Percentiles rank a stretch among this genome's conserved stretches.
Evolutionary conservation across 164 flowering plant genomes (phyloP).

Genomic region (Dillenia suffruticosa): DNA sequence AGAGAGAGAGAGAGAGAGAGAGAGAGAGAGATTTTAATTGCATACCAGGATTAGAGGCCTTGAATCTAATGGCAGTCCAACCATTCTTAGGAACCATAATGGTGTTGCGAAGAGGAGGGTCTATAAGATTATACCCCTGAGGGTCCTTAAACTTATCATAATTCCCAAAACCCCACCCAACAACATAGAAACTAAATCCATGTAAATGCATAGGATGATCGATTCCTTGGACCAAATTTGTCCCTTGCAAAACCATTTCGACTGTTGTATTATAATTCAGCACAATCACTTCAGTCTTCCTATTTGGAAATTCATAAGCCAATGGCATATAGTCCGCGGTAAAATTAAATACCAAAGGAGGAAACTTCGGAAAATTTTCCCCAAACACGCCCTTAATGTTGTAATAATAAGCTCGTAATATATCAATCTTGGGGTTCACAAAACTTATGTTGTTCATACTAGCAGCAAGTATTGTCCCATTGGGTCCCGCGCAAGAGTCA

Average conservation of each 20-base stretch:
- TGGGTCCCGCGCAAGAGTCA: constrained; percentile 29
- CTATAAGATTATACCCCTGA: constrained; percentile 42
- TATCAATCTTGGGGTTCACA: constrained; percentile 24
- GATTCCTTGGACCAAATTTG: constrained; percentile 23
- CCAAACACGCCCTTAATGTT: constrained; percentile 28
- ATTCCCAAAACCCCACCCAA: constrained; percentile 59
- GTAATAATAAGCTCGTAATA: constrained; percentile 45
- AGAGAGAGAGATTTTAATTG: not conserved
- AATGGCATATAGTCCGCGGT: constrained; percentile 26
- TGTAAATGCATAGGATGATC: constrained; percentile 65
- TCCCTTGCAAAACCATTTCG: constrained; percentile 49
- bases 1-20: not conserved
- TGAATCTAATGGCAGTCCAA: constrained; percentile 51
- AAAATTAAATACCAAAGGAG: constrained; percentile 30
- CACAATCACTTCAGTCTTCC: constrained; percentile 35
- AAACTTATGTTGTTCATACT: constrained; percentile 57
- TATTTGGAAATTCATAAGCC: constrained; percentile 11
- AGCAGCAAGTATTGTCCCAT: constrained; percentile 34
- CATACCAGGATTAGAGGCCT: constrained; percentile 55
- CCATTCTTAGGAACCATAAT: constrained; percentile 49
- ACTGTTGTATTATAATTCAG: constrained; percentile 30
- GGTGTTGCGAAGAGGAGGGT: constrained; percentile 49
- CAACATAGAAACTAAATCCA: constrained; percentile 55
- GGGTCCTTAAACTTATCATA: constrained; percentile 43
- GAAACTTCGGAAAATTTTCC: constrained; percentile 31